phyloP scores from a whole-genome alignment of 116 monocot species.

The Cymodocea nodosa region DNA sequence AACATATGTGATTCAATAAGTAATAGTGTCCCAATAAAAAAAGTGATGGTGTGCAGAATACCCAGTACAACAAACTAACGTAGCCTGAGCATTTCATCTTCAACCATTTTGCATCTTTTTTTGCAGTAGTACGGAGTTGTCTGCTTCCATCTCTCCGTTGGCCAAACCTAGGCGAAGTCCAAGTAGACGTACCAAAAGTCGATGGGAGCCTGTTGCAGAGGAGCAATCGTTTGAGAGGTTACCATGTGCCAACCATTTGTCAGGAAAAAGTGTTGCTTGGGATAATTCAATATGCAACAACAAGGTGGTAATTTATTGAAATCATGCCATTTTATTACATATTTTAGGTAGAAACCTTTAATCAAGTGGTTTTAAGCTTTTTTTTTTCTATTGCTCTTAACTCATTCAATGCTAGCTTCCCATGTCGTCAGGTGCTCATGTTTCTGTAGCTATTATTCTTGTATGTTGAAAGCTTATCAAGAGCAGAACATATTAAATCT shows the following conservation, averaged over 20 bases:
- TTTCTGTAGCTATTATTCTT: background rate
- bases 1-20: too few species aligned
- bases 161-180: constrained; percentile 23
- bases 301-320: constrained; percentile 34
- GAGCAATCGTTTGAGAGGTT: constrained; percentile 38
- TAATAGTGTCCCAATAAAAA: too few species aligned
- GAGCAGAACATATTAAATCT: background rate
- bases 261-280: constrained; percentile 17
- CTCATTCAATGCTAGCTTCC: background rate
- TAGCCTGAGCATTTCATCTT: too few species aligned
- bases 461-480: background rate
- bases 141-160: background rate
- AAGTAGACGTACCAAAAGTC: constrained; percentile 64
- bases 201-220: constrained; percentile 88
- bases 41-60: too few species aligned
- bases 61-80: too few species aligned
- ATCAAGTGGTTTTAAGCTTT: background rate
- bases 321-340: background rate
- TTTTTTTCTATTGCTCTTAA: too few species aligned
- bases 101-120: background rate
- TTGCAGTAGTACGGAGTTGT: constrained; percentile 1
- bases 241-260: constrained; percentile 16
- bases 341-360: background rate
- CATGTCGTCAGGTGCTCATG: background rate
- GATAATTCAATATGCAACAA: constrained; percentile 20